A percentile compares a stretch with the other conserved stretches of the same genome.
Conservation (phyloP, 495 filamentous ascomycete genomes). For the Gamarada debralockiae region DNA sequence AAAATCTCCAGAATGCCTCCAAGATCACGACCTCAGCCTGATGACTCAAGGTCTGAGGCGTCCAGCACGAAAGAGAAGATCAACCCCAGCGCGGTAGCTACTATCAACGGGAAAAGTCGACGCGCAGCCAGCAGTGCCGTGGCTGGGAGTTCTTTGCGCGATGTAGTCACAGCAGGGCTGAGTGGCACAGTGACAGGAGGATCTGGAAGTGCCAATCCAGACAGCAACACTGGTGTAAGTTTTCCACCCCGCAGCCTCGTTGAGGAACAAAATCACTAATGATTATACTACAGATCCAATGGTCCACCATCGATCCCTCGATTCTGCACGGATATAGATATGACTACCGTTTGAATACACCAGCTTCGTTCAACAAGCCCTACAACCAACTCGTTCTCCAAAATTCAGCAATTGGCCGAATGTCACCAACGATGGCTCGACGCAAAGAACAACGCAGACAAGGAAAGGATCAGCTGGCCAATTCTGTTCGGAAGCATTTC, state of each 20-base stretch:
- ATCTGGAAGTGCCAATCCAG: not conserved
- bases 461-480: constrained; percentile 74
- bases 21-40: constrained; percentile 26
- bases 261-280: not conserved
- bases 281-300: constrained; percentile 59
- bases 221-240: constrained; percentile 17
- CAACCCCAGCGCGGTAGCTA: not conserved
- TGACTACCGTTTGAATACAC: constrained; percentile 64
- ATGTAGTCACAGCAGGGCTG: constrained; percentile 27
- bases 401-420: constrained; percentile 63
- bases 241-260: not conserved
- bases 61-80: constrained; percentile 47
- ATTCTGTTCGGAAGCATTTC: constrained; percentile 83
- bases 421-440: constrained; percentile 69
- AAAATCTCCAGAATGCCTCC: constrained; percentile 20
- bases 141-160: constrained; percentile 28
- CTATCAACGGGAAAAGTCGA: constrained; percentile 26
- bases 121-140: constrained; percentile 17
- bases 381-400: constrained; percentile 71
- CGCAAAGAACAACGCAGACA: constrained; percentile 60
- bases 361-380: constrained; percentile 64
- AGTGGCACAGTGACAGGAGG: constrained; percentile 9
- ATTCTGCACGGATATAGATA: constrained; percentile 79
- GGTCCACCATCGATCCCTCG: constrained; percentile 66
- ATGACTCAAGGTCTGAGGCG: constrained; percentile 53